Percentiles rank a stretch among this genome's conserved stretches.
These are phyloP conservation scores for Phytopythium chamaehyphon DNA, from an alignment of 352 stramenopile genomes.

Conservation along the genomic window DNA sequence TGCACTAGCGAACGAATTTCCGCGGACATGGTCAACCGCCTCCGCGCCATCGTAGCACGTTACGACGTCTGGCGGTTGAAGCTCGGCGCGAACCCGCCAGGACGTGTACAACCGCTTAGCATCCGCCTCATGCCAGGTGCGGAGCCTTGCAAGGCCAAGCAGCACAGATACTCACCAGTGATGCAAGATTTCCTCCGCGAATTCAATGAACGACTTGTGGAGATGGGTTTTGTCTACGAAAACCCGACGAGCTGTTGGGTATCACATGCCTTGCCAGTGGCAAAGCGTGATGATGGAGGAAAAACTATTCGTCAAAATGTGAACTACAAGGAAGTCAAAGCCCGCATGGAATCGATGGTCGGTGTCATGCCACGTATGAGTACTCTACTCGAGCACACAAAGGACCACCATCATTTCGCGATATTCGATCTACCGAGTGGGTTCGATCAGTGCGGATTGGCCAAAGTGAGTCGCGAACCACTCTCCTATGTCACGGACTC, in stretches of 20 bases:
- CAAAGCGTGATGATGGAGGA: conserved; percentile 1
- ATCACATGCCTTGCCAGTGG: conserved; percentile 7
- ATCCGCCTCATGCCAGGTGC: background rate
- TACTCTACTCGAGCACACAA: conserved; percentile 6
- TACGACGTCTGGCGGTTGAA: conserved; percentile 7
- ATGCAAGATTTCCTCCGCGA: conserved; percentile 6
- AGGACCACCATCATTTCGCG: conserved; percentile 4
- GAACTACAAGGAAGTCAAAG: conserved; percentile 6
- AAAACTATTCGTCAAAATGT: conserved; percentile 5
- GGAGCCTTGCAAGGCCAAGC: background rate
- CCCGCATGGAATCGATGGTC: conserved; percentile 1
- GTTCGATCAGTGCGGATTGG: conserved; percentile 4
- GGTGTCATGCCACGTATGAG: conserved; percentile 10
- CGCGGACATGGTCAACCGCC: conserved; percentile 2
- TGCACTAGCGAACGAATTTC: conserved; percentile 14
- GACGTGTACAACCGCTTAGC: conserved; percentile 6
- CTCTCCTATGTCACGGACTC: conserved; percentile 18
- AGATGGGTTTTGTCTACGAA: conserved; percentile 8
- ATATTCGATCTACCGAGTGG: conserved; percentile 8
- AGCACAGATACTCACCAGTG: conserved; percentile 3
- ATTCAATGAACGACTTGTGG: conserved; percentile 8
- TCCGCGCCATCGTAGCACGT: background rate
- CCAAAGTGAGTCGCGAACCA: conserved; percentile 2
- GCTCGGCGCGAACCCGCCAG: conserved; percentile 5
- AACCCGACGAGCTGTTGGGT: conserved; percentile 9